phyloP scores from a whole-genome alignment of 352 stramenopile species.

The Halophytophthora batemanensis region DNA sequence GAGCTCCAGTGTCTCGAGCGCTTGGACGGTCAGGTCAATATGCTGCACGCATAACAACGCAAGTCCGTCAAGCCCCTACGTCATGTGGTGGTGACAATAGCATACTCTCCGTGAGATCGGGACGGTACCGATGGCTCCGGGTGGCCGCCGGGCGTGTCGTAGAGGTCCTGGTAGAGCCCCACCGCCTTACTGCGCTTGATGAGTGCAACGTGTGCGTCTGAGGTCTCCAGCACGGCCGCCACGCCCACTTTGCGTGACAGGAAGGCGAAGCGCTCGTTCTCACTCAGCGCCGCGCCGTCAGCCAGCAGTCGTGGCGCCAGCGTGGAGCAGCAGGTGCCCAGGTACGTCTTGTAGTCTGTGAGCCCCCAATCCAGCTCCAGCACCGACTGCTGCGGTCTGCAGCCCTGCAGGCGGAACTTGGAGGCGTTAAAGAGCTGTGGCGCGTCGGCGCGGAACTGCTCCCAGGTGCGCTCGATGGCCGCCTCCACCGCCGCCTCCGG shows the following conservation, averaged over 20 bases:
- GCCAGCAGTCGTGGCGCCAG: slow-evolving; percentile 29
- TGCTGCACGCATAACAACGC: slow-evolving; percentile 12
- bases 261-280: slow-evolving; percentile 41
- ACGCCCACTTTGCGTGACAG: slow-evolving; percentile 81
- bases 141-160: slow-evolving; percentile 77
- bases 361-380: slow-evolving; percentile 36
- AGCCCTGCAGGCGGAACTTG: slow-evolving; percentile 59
- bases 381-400: slow-evolving; percentile 2
- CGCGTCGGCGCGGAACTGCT: slow-evolving; percentile 17
- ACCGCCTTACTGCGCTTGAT: slow-evolving; percentile 64
- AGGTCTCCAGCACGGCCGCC: slow-evolving; percentile 62
- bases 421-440: slow-evolving; percentile 70
- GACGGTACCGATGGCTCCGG: slow-evolving; percentile 53
- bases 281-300: slow-evolving; percentile 24
- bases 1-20: slow-evolving; percentile 22
- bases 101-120: too few relatives aligned
- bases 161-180: slow-evolving; percentile 69
- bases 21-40: slow-evolving; percentile 30
- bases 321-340: slow-evolving; percentile 67
- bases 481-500: slow-evolving; percentile 37
- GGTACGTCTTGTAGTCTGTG: slow-evolving; percentile 75
- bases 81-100: too few relatives aligned
- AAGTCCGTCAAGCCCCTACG: too few relatives aligned
- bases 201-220: slow-evolving; percentile 55
- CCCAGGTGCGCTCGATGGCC: slow-evolving; percentile 41